A percentile compares a stretch with the other conserved stretches of the same genome.
Evolutionary conservation across 345 rosid species (phyloP).

Genomic region (Citrus australasica): DNA sequence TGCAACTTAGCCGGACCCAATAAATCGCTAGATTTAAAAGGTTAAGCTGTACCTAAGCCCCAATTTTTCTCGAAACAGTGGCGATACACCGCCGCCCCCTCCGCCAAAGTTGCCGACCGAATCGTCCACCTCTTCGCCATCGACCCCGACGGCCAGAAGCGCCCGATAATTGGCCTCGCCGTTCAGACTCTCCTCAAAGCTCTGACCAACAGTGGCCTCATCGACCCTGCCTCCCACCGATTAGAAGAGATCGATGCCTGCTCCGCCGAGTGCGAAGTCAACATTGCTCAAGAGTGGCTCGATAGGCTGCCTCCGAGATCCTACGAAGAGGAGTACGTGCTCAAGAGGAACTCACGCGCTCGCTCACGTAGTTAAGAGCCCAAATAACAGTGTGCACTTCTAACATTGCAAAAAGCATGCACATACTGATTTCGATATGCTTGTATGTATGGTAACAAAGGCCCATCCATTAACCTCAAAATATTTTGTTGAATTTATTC

Average conservation of each 20-base stretch:
- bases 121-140: slow-evolving; percentile 87
- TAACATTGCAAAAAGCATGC: no score
- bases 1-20: no score
- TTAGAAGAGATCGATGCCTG: slow-evolving; percentile 97
- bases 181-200: slow-evolving; percentile 90
- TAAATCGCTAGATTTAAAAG: no score
- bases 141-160: slow-evolving; percentile 70
- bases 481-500: neutral
- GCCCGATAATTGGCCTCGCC: slow-evolving; percentile 71
- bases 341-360: slow-evolving; percentile 74
- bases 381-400: no score
- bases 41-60: neutral
- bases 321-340: slow-evolving; percentile 89
- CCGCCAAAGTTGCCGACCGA: slow-evolving; percentile 78
- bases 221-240: slow-evolving; percentile 91
- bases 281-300: slow-evolving; percentile 94
- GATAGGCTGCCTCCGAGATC: slow-evolving; percentile 77
- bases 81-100: slow-evolving; percentile 40
- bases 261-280: slow-evolving; percentile 97
- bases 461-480: no score
- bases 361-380: no score
- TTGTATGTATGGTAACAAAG: no score
- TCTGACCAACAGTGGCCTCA: slow-evolving; percentile 61
- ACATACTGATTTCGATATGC: no score
- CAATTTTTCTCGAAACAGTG: slow-evolving; percentile 18